Conservation (phyloP, 2,329 filamentous ascomycete species). For the Nothophoma quercina region DNA sequence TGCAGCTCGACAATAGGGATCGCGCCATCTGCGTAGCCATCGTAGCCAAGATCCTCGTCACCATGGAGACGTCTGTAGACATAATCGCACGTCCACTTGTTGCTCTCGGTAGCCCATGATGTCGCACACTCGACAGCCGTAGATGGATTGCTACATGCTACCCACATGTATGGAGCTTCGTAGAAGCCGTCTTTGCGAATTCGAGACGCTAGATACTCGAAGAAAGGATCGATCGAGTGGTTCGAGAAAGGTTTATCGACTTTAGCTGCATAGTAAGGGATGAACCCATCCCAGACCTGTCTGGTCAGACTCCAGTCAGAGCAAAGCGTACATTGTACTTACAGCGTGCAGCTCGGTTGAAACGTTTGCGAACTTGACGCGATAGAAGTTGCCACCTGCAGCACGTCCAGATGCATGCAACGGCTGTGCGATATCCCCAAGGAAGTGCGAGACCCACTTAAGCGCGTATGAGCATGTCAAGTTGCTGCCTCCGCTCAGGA, state of each 20-base stretch:
- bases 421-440: conserved; percentile 53
- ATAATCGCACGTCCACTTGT: conserved; percentile 51
- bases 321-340: conserved; percentile 14
- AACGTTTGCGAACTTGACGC: conserved; percentile 46
- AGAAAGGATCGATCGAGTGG: conserved; percentile 47
- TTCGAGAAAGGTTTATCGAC: conserved; percentile 46
- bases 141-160: conserved; percentile 45
- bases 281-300: conserved; percentile 51
- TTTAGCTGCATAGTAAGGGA: conserved; percentile 48
- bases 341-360: conserved; percentile 50
- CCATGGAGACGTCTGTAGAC: conserved; percentile 46
- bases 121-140: conserved; percentile 45
- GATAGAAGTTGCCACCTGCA: conserved; percentile 49
- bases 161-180: conserved; percentile 47
- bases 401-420: conserved; percentile 51
- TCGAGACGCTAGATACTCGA: conserved; percentile 44
- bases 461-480: conserved; percentile 51
- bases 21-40: conserved; percentile 50
- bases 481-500: conserved; percentile 37
- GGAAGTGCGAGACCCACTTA: conserved; percentile 53
- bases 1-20: conserved; percentile 52
- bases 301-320: conserved; percentile 16
- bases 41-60: conserved; percentile 43
- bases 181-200: conserved; percentile 47
- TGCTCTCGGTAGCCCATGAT: conserved; percentile 50